phyloP scores from a whole-genome alignment of 1,284 basidiomycete genomes.

The Irpex sp. region DNA sequence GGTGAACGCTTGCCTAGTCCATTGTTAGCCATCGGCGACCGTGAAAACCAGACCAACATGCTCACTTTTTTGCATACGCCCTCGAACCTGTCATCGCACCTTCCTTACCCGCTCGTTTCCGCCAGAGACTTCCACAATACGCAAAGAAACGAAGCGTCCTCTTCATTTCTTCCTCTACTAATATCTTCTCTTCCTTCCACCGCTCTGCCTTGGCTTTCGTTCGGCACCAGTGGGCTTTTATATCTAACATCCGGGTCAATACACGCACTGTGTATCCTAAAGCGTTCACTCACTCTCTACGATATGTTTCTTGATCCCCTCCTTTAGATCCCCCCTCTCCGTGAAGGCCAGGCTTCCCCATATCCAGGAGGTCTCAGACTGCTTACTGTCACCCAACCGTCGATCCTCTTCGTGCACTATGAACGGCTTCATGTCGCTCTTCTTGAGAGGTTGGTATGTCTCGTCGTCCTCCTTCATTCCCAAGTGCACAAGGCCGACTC shows the following conservation, averaged over 20 bases:
- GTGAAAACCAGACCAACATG: background rate
- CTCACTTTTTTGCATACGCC: background rate
- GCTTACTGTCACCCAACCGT: conserved; percentile 8
- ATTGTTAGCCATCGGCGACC: background rate
- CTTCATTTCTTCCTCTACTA: conserved; percentile 5
- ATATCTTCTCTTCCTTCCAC: conserved; percentile 2
- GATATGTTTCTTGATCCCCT: conserved; percentile 4
- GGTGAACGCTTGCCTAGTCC: background rate
- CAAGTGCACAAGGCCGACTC: background rate
- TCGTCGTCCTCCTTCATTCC: background rate
- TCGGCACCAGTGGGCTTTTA: conserved; percentile 3
- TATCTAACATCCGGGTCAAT: background rate
- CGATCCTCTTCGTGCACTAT: conserved; percentile 1
- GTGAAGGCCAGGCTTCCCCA: conserved; percentile 12
- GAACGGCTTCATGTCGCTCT: conserved; percentile 5
- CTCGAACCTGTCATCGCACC: background rate
- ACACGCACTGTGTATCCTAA: background rate
- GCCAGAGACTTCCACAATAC: background rate
- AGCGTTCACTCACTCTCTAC: conserved; percentile 7
- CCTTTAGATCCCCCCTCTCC: background rate
- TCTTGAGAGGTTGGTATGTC: conserved; percentile 1
- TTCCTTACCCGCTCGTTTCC: background rate
- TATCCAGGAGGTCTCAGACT: conserved; percentile 13
- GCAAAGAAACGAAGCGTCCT: background rate
- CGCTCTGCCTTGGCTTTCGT: conserved; percentile 1